Evolutionary conservation across 73 alveolate species (phyloP).

Genomic region (Uronychia setigera): DNA sequence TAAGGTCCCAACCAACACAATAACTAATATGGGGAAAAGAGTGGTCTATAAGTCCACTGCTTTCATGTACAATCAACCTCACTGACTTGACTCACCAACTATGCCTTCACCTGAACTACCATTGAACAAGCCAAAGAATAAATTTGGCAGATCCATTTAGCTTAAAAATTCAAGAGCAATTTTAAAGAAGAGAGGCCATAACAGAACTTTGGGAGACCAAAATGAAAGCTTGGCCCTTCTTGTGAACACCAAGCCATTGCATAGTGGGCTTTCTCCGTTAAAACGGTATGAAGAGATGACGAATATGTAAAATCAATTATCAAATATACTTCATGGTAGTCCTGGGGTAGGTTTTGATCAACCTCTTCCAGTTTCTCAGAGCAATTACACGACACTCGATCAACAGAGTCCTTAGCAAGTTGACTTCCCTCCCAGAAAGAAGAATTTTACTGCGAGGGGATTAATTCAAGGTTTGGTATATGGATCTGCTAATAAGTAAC

Average conservation of each 20-base stretch:
- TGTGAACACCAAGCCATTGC: neutral
- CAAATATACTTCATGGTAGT: too few species aligned
- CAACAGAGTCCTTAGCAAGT: too few species aligned
- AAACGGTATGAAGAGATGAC: neutral
- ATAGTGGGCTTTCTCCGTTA: neutral
- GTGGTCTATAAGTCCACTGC: conserved; percentile 1
- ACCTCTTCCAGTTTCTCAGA: too few species aligned
- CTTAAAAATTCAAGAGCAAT: neutral
- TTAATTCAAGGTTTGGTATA: too few species aligned
- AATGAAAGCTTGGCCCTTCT: neutral
- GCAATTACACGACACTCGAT: too few species aligned
- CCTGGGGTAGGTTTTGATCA: too few species aligned
- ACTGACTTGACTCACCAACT: neutral
- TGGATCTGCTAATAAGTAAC: too few species aligned
- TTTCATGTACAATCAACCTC: neutral
- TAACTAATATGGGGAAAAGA: neutral
- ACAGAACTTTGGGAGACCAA: neutral
- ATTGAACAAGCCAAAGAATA: neutral
- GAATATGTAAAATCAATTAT: too few species aligned
- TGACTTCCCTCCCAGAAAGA: too few species aligned
- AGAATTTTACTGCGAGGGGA: too few species aligned
- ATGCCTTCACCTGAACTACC: neutral
- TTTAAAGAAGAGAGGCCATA: neutral
- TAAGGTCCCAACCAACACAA: neutral
- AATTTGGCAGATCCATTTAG: neutral